Evolutionary conservation across 805 yeast genomes (phyloP), one percentile per base, ranked within the genome.

Genomic region (Scheffersomyces coipomensis): DNA sequence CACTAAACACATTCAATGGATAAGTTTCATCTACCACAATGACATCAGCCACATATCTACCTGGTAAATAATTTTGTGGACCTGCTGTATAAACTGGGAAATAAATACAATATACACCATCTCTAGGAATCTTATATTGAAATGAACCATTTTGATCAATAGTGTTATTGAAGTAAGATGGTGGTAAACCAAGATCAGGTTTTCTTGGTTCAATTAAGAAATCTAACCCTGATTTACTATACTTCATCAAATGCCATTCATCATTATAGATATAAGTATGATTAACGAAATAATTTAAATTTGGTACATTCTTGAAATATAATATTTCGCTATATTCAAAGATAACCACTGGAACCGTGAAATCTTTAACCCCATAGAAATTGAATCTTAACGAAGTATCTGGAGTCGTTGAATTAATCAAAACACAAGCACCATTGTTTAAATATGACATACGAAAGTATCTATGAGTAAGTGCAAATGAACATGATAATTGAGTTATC

Each of bases 341-440:
- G 19, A 42, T 22, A 3, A 42, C 19, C 35, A 42, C 16, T 16
- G 46, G 46, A 3, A 42, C 32, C 9, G 18, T 23, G 10, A 32
- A 18, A 10, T 25, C 22, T 15, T 29, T 18, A 15, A 24, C 11
- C 7, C 21, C 13, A 6, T 38, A n/a, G 19, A 36, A 36, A 17
- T 37, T 33, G 16, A 40, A 37, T 16, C 5, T 11, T 2, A 40
- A 25, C 13, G 15, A 15, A 4, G 41, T 31, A 6, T 31, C 32
- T 6, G 29, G 17, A 2, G 34, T 29, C 5, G 40, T 35, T 7
- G 36, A 13, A 22, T 38, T 36, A 7, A 37, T 27, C 16, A 36
- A 35, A 16, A 42, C 17, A 36, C 46, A 42, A 27, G 42, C 46
- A 12, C 38, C 46, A 39, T 38, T 42, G 13, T 31, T 31, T 18